Evolutionary conservation across 139 green algal species (phyloP).

Genomic region (Tetradesmus lagerheimii): DNA sequence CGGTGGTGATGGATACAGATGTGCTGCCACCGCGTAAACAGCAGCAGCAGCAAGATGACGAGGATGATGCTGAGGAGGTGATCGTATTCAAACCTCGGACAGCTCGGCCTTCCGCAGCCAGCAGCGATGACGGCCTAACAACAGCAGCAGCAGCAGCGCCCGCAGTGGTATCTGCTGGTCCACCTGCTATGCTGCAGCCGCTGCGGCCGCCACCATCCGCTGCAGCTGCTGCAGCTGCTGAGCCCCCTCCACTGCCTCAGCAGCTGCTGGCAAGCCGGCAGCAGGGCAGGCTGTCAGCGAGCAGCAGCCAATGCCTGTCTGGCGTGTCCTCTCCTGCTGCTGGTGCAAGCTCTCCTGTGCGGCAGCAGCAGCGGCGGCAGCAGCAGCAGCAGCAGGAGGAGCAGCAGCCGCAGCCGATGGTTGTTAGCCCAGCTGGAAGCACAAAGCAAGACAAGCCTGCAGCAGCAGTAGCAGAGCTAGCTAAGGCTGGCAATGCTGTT

Average conservation of each 20-base stretch:
- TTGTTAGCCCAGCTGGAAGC: neutral
- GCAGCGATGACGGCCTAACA: neutral
- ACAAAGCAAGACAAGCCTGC: neutral
- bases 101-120: conserved; percentile 8
- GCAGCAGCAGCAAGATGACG: conserved; percentile 11
- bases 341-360: neutral
- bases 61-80: conserved; percentile 42
- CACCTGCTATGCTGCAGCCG: neutral
- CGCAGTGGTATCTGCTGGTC: neutral
- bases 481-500: neutral
- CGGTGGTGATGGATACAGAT: conserved; percentile 25
- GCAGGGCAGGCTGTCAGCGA: neutral
- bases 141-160: conserved; percentile 11
- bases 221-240: conserved; percentile 24
- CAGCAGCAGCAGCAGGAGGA: neutral
- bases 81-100: conserved; percentile 44
- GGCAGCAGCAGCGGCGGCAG: conserved; percentile 11
- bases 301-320: neutral
- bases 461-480: neutral
- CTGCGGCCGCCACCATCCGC: conserved; percentile 12
- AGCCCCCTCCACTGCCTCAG: conserved; percentile 21
- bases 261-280: conserved; percentile 26
- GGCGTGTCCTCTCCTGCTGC: conserved; percentile 4
- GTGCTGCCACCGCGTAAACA: neutral
- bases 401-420: neutral